These are phyloP conservation scores for Mortierella sp. DNA, from an alignment of 371 early-diverging fungal genomes.

Conservation along the genomic window DNA sequence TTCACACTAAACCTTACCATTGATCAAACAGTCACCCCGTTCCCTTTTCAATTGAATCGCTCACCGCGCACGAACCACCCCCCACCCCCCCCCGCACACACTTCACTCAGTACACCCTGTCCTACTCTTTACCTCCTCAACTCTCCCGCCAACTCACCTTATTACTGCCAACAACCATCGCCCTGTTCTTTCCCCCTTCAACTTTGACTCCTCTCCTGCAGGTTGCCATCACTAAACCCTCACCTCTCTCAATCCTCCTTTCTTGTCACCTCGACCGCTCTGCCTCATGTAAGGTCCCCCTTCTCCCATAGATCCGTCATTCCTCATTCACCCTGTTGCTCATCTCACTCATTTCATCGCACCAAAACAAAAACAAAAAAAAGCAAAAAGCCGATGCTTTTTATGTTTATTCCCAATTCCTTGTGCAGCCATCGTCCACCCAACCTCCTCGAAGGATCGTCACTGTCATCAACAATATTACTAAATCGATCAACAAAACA, in stretches of 20 bases:
- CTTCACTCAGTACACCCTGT: neutral
- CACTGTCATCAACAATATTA: neutral
- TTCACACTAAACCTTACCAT: neutral
- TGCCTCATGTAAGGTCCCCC: neutral
- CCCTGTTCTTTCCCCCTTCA: neutral
- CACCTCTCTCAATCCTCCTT: neutral
- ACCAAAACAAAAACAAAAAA: neutral
- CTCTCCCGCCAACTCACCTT: neutral
- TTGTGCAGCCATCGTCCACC: constrained; percentile 3
- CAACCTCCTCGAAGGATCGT: neutral
- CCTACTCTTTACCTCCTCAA: neutral
- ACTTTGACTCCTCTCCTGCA: neutral
- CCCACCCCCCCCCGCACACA: neutral
- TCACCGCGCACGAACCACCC: constrained; percentile 2
- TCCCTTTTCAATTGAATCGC: neutral
- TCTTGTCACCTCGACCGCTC: neutral
- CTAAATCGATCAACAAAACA: neutral
- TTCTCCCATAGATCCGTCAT: no score
- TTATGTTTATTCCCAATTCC: neutral
- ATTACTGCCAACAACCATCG: neutral
- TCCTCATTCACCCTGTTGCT: no score
- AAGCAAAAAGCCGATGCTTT: neutral
- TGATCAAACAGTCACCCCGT: no score
- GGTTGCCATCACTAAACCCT: neutral
- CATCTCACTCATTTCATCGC: neutral